phyloP scores from a whole-genome alignment of 2,329 filamentous ascomycete genomes.

The Metarhizium sp. region DNA sequence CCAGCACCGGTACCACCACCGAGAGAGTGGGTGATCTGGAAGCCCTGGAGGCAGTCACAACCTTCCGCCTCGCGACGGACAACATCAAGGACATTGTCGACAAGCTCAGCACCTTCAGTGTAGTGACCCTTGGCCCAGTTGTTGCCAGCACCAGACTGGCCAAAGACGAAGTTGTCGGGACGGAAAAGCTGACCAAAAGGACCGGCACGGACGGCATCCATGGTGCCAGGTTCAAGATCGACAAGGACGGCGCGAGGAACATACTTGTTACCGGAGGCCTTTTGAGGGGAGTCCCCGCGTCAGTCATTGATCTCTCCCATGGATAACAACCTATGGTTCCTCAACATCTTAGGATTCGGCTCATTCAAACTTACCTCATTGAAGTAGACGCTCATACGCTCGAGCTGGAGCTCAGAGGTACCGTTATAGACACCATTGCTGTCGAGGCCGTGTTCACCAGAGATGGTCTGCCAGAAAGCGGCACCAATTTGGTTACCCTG shows the following conservation, averaged over 20 bases:
- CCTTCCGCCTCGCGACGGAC: constrained; percentile 98
- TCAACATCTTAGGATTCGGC: background rate
- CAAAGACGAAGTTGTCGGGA: constrained; percentile 99
- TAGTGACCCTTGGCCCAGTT: constrained; percentile 99
- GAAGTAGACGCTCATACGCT: constrained; percentile 99
- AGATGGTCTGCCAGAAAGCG: constrained; percentile 95
- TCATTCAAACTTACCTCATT: constrained; percentile 49
- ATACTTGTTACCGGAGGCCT: constrained; percentile 98
- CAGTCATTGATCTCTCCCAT: background rate
- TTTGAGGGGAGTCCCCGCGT: background rate
- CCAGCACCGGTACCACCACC: constrained; percentile 99
- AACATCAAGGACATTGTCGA: constrained; percentile 96
- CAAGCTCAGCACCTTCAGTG: constrained; percentile 98
- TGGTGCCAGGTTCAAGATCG: constrained; percentile 98
- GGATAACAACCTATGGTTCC: background rate
- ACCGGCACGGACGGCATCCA: constrained; percentile 97
- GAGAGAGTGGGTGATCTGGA: constrained; percentile 99
- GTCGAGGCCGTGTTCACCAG: constrained; percentile 92
- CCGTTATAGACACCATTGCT: constrained; percentile 98
- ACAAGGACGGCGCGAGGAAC: constrained; percentile 98
- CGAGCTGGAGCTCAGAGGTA: constrained; percentile 95
- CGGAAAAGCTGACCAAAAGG: constrained; percentile 99
- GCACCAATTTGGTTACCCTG: constrained; percentile 99
- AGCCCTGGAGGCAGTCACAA: constrained; percentile 99
- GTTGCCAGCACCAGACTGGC: constrained; percentile 99